Percentiles rank a stretch among this genome's conserved stretches.
These are phyloP conservation scores for Pyrenophora graminea DNA, from an alignment of 2,329 filamentous ascomycete species.

Conservation along the genomic window DNA sequence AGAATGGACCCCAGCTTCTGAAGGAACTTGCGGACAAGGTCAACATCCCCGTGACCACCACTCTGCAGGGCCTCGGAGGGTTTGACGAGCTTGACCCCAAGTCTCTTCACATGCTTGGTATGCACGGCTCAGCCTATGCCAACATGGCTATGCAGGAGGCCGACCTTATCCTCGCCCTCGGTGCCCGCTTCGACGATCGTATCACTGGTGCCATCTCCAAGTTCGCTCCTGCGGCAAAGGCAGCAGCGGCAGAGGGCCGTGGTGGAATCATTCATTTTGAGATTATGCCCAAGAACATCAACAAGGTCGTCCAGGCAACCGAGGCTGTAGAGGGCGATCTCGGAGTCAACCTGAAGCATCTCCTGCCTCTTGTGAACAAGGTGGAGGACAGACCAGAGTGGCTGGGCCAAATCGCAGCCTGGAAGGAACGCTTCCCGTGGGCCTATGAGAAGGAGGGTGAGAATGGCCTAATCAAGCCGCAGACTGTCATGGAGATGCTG, in stretches of 20 bases:
- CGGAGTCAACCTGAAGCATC: slow-evolving; percentile 72
- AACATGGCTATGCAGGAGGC: slow-evolving; percentile 98
- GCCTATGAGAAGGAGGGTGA: slow-evolving; percentile 78
- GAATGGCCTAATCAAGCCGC: slow-evolving; percentile 86
- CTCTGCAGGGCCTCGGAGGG: slow-evolving; percentile 87
- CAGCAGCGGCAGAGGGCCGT: slow-evolving; percentile 79
- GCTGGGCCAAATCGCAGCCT: slow-evolving; percentile 86
- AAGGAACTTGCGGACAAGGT: slow-evolving; percentile 88
- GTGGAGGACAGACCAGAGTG: slow-evolving; percentile 75
- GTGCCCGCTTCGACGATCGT: slow-evolving; percentile 93
- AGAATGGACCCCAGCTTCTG: slow-evolving; percentile 77
- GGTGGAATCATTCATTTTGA: slow-evolving; percentile 98
- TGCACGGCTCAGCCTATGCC: slow-evolving; percentile 96
- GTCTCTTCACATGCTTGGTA: slow-evolving; percentile 96
- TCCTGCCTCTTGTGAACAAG: slow-evolving; percentile 72
- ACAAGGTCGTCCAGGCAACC: slow-evolving; percentile 97
- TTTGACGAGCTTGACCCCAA: slow-evolving; percentile 94
- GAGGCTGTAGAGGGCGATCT: slow-evolving; percentile 96
- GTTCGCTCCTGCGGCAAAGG: slow-evolving; percentile 86
- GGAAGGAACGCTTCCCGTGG: slow-evolving; percentile 91
- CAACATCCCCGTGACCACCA: slow-evolving; percentile 92
- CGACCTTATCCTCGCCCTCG: slow-evolving; percentile 92
- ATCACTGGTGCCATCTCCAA: slow-evolving; percentile 81
- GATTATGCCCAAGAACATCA: slow-evolving; percentile 99
- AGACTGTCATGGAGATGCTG: slow-evolving; percentile 87